Percentiles rank a stretch among this genome's conserved stretches.
These are phyloP conservation scores for Davidsoniella eucalypti DNA, from an alignment of 2,329 filamentous ascomycete species.

Conservation along the genomic window DNA sequence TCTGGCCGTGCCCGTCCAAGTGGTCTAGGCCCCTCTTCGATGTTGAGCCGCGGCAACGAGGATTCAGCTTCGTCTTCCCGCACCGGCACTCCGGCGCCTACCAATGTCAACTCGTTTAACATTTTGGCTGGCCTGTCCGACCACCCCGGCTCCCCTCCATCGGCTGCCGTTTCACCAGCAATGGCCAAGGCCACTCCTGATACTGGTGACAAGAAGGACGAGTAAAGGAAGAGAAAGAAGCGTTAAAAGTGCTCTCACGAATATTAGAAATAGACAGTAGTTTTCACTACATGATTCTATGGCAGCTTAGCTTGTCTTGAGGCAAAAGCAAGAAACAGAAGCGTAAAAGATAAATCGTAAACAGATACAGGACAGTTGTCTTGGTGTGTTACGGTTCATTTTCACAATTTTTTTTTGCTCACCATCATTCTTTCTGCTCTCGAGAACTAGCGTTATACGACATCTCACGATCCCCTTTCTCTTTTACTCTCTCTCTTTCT, in stretches of 20 bases:
- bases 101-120: constrained; percentile 76
- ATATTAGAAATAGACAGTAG: no score
- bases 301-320: no score
- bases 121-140: constrained; percentile 46
- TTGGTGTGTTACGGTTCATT: no score
- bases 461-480: no score
- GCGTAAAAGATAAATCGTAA: no score
- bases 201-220: constrained; percentile 28
- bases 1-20: constrained; percentile 44
- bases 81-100: constrained; percentile 60
- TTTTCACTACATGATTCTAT: no score
- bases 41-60: constrained; percentile 57
- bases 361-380: no score
- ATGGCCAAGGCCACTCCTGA: constrained; percentile 45
- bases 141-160: constrained; percentile 53
- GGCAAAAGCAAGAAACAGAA: no score
- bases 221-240: constrained; percentile 18
- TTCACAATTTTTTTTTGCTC: no score
- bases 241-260: no score
- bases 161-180: constrained; percentile 48
- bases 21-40: constrained; percentile 57
- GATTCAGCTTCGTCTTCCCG: constrained; percentile 80
- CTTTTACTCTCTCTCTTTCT: neutral
- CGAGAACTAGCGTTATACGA: no score
- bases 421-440: no score